Evolutionary conservation across 768 basidiomycete genomes (phyloP), one percentile per base, ranked within the genome.

Genomic region (Boletales sp.): DNA sequence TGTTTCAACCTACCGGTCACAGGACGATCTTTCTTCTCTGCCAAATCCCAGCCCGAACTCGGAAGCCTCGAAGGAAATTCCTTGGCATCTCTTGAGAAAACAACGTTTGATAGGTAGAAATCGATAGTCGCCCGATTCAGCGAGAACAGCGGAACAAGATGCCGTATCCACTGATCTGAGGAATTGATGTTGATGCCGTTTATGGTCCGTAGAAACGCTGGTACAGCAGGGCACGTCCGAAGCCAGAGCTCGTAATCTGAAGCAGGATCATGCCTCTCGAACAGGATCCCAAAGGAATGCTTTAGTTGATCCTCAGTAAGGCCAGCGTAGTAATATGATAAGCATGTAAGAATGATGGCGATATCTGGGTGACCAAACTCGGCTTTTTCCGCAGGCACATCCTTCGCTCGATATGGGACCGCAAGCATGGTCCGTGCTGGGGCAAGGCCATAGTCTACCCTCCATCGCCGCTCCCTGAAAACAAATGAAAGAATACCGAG

Each of bases 41-140:
- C 47, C 13, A 53, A 15, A 27, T 53, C 52, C 47, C 52, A 53
- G 13, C 47, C 44, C 4, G 55, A 59, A 19, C 58, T 54, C 14
- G 61, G 43, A 9, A 66, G 21, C 4, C 39, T 52, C 10, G 7
- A 55, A 44, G 35, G 68, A 50, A 32, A 70, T 58, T 21, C 57
- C 43, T 51, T 66, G 2, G 40, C 38, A 18, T 73, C 69, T 31
- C 68, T 74, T 4, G 79, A 78, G 49, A 81, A 79, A 12, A 80
- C 79, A 3, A 74, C 56, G 14, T 66, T 58, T 0, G 71, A 60
- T 17, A 81, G 63, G 58, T 68, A 81, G 58, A 81, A 81, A 40
- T 81, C 68, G 13, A 66, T 50, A 5, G 57, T 52, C 3, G 46
- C 47, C 18, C 51, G 50, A 43, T 65, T 65, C 30, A 47, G 45